Evolutionary conservation across 2,329 filamentous ascomycete genomes (phyloP).

Genomic region (Neospermospora avenae): DNA sequence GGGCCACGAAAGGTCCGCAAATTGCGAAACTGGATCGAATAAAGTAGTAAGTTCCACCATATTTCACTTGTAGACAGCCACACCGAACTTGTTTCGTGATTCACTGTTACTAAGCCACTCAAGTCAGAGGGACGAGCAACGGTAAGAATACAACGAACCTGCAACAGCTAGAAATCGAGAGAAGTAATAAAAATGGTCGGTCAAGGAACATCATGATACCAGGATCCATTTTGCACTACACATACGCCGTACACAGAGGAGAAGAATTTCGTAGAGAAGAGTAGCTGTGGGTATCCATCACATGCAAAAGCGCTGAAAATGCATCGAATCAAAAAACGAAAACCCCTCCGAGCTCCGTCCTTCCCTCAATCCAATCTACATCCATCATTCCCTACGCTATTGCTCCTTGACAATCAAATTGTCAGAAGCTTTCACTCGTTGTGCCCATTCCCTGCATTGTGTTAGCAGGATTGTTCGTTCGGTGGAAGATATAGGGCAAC

Average conservation of each 20-base stretch:
- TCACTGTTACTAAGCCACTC: too few relatives aligned
- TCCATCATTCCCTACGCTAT: constrained; percentile 61
- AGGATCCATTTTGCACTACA: background rate
- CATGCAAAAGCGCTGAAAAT: constrained; percentile 22
- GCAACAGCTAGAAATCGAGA: background rate
- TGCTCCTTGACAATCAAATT: constrained; percentile 55
- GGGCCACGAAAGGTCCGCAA: too few relatives aligned
- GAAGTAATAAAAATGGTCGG: background rate
- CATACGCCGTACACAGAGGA: constrained; percentile 1
- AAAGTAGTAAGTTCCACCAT: too few relatives aligned
- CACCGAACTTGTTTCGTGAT: too few relatives aligned
- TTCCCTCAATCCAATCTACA: constrained; percentile 65
- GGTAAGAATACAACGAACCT: too few relatives aligned
- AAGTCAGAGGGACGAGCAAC: too few relatives aligned
- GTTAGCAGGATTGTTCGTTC: constrained; percentile 15
- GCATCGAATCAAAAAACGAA: constrained; percentile 2
- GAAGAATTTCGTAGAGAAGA: constrained; percentile 14
- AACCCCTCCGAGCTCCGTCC: constrained; percentile 35
- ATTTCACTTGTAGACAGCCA: too few relatives aligned
- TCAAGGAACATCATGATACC: background rate
- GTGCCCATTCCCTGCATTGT: constrained; percentile 59
- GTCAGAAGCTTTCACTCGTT: constrained; percentile 59
- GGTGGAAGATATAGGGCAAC: constrained; percentile 39
- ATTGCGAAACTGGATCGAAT: too few relatives aligned
- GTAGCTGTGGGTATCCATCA: constrained; percentile 22